phyloP scores from a whole-genome alignment of 2,329 filamentous ascomycete species.

The Colletotrichum tofieldiae region DNA sequence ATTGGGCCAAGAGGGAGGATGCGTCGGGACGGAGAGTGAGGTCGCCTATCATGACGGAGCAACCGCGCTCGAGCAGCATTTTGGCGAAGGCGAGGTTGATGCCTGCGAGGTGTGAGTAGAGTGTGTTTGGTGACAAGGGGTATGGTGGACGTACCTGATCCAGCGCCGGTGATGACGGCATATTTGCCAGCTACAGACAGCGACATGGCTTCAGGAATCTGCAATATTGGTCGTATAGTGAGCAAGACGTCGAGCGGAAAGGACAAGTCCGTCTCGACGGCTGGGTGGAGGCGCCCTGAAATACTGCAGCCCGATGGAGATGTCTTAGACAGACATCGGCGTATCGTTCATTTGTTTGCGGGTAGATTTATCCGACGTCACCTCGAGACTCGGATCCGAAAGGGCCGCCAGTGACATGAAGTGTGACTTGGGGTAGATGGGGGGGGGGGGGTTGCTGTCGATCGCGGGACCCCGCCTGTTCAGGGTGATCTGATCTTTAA shows the following conservation, averaged over 20 bases:
- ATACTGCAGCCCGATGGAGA: background rate
- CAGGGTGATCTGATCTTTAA: conserved; percentile 1
- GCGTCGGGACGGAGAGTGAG: conserved; percentile 54
- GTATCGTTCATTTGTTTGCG: background rate
- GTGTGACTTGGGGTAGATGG: background rate
- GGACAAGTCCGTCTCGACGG: background rate
- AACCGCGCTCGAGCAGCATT: conserved; percentile 53
- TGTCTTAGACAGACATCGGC: conserved; percentile 1
- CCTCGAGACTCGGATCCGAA: background rate
- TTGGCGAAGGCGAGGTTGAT: conserved; percentile 56
- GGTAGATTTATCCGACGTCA: conserved; percentile 6
- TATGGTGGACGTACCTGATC: conserved; percentile 45
- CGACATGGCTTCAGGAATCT: conserved; percentile 34
- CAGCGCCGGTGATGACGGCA: conserved; percentile 45
- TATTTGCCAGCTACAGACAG: conserved; percentile 49
- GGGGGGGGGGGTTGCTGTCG: background rate
- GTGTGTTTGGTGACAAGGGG: background rate
- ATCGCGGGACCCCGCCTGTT: conserved; percentile 1
- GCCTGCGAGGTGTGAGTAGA: conserved; percentile 45
- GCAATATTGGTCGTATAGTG: background rate
- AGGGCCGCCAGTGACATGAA: background rate
- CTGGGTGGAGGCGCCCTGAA: background rate
- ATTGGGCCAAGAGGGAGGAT: conserved; percentile 51
- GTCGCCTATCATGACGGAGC: conserved; percentile 57
- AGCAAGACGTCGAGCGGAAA: background rate